Conservation (phyloP, 106 monocot species). For the Vanilla planifolia region DNA sequence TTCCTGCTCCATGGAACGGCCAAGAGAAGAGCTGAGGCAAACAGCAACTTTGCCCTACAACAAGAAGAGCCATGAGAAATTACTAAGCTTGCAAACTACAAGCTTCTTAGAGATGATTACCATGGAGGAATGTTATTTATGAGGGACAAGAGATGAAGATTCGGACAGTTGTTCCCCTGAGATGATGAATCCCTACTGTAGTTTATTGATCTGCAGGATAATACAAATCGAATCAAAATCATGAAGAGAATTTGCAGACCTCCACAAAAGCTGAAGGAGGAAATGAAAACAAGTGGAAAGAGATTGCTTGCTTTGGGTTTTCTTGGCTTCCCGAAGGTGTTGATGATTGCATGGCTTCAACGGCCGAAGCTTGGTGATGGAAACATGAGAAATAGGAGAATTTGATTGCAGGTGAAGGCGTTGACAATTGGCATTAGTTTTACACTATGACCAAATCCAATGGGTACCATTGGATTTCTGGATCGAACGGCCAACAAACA, state of each 20-base stretch:
- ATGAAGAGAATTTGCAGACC: too few relatives aligned
- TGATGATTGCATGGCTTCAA: constrained; percentile 1
- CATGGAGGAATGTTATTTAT: constrained; percentile 3
- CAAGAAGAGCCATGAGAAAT: not conserved
- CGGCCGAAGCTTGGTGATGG: too few relatives aligned
- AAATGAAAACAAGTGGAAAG: not conserved
- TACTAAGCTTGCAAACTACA: not conserved
- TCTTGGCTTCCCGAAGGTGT: not conserved
- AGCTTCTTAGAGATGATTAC: not conserved
- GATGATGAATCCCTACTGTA: not conserved
- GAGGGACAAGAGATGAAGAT: not conserved
- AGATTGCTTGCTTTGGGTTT: not conserved
- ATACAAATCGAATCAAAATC: not conserved
- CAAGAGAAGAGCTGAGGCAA: constrained; percentile 3
- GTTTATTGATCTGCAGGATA: not conserved
- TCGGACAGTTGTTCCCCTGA: not conserved
- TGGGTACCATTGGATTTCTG: too few relatives aligned
- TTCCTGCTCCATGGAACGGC: not conserved
- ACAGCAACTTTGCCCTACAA: constrained; percentile 3
- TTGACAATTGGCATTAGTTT: too few relatives aligned
- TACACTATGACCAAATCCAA: too few relatives aligned
- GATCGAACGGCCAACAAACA: too few relatives aligned
- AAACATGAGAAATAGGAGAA: too few relatives aligned
- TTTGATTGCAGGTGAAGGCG: too few relatives aligned
- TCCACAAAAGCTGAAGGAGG: too few relatives aligned